phyloP scores from a whole-genome alignment of 495 filamentous ascomycete species.

The Podospora appendiculata region DNA sequence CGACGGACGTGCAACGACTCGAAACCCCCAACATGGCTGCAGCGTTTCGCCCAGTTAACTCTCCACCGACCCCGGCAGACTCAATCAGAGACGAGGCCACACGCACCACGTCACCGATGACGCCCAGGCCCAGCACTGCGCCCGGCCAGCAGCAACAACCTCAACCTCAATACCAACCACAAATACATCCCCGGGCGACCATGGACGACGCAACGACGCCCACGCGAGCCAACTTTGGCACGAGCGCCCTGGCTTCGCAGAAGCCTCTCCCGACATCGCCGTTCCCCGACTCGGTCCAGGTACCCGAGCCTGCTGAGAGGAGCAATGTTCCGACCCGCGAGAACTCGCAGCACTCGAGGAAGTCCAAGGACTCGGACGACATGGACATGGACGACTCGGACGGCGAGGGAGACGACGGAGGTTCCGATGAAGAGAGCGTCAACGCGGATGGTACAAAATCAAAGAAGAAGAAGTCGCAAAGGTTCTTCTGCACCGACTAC shows the following conservation, averaged over 20 bases:
- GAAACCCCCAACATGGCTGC: slow-evolving; percentile 31
- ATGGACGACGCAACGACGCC: slow-evolving; percentile 52
- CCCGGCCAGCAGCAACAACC: slow-evolving; percentile 25
- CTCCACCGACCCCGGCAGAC: slow-evolving; percentile 49
- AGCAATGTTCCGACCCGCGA: slow-evolving; percentile 38
- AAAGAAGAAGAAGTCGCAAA: slow-evolving; percentile 95
- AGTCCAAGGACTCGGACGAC: slow-evolving; percentile 65
- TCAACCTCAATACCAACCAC: too few species aligned
- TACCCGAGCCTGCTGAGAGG: slow-evolving; percentile 35
- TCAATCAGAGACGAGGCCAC: slow-evolving; percentile 36
- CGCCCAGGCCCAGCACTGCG: slow-evolving; percentile 48
- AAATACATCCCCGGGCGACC: slow-evolving; percentile 15
- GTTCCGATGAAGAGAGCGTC: slow-evolving; percentile 76
- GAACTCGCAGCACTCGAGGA: slow-evolving; percentile 54
- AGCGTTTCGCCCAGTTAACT: slow-evolving; percentile 72
- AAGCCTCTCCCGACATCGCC: slow-evolving; percentile 53
- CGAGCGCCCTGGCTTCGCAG: slow-evolving; percentile 40
- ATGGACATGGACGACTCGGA: slow-evolving; percentile 72
- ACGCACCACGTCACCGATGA: slow-evolving; percentile 53
- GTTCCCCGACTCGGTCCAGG: slow-evolving; percentile 44
- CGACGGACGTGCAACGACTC: not conserved
- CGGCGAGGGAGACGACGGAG: slow-evolving; percentile 50
- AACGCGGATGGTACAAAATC: slow-evolving; percentile 55
- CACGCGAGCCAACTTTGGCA: slow-evolving; percentile 49
- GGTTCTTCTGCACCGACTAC: slow-evolving; percentile 96